These are phyloP conservation scores for Daldinia eschscholtzii DNA, from an alignment of 2,329 filamentous ascomycete genomes.

Conservation along the genomic window DNA sequence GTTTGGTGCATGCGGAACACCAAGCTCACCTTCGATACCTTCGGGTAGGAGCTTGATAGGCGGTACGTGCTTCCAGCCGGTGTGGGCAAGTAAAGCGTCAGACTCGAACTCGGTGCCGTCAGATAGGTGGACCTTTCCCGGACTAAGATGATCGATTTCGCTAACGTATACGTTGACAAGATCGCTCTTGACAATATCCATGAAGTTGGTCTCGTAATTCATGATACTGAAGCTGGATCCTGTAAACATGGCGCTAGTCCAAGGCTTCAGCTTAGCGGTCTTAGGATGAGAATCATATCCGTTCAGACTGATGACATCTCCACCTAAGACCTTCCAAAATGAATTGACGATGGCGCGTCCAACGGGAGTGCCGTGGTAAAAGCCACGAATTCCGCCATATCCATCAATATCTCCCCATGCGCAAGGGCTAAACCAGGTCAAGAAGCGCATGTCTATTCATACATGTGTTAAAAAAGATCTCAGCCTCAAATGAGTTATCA, in stretches of 20 bases:
- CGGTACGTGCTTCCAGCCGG: conserved; percentile 65
- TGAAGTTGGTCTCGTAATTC: conserved; percentile 69
- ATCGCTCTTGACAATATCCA: conserved; percentile 66
- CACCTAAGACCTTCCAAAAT: conserved; percentile 70
- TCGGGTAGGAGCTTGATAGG: conserved; percentile 60
- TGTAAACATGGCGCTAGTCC: conserved; percentile 65
- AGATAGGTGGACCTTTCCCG: conserved; percentile 59
- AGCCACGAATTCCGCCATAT: conserved; percentile 64
- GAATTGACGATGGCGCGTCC: conserved; percentile 67
- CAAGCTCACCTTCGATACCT: conserved; percentile 58
- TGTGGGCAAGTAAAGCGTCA: conserved; percentile 67
- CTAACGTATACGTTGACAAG: conserved; percentile 67
- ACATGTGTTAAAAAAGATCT: conserved; percentile 11
- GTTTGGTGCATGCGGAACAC: conserved; percentile 57
- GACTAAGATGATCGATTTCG: conserved; percentile 64
- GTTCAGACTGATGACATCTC: conserved; percentile 67
- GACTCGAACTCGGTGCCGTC: conserved; percentile 58
- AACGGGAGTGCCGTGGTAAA: conserved; percentile 69
- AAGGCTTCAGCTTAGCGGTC: conserved; percentile 66
- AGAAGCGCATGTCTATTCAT: conserved; percentile 67
- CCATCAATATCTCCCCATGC: conserved; percentile 76
- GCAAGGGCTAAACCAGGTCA: conserved; percentile 82
- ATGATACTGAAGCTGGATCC: conserved; percentile 69
- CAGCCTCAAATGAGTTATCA: neutral
- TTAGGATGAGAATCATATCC: conserved; percentile 67